phyloP scores from a whole-genome alignment of 2,329 filamentous ascomycete species.

The Colletotrichum shisoi region DNA sequence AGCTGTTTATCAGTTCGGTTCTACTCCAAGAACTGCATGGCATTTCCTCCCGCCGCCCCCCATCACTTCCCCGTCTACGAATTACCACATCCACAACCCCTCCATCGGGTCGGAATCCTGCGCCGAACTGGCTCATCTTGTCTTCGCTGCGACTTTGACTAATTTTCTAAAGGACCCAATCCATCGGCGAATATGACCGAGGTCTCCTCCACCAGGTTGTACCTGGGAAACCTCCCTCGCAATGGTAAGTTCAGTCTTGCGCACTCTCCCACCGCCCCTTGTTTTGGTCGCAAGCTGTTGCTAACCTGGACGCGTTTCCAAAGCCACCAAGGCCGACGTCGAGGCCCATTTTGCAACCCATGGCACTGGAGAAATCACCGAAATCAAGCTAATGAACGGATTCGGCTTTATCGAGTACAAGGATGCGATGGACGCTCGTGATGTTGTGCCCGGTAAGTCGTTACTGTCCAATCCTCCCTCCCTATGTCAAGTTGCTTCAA shows the following conservation, averaged over 20 bases:
- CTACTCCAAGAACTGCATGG: constrained; percentile 1
- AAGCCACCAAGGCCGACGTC: constrained; percentile 96
- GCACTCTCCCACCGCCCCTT: constrained; percentile 7
- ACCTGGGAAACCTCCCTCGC: constrained; percentile 96
- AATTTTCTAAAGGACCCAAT: constrained; percentile 13
- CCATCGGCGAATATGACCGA: constrained; percentile 71
- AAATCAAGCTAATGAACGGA: constrained; percentile 99
- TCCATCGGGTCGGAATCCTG: constrained; percentile 5
- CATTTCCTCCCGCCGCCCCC: background rate
- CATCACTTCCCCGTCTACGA: constrained; percentile 8
- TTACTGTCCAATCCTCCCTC: constrained; percentile 35
- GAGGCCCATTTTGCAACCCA: constrained; percentile 94
- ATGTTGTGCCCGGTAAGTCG: constrained; percentile 93
- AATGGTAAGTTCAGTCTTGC: constrained; percentile 72
- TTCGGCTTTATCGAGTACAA: constrained; percentile 99
- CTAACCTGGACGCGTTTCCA: constrained; percentile 42
- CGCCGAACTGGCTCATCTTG: constrained; percentile 15
- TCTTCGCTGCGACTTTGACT: constrained; percentile 8
- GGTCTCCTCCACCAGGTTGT: constrained; percentile 93
- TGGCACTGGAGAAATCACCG: constrained; percentile 95
- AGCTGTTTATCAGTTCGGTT: background rate
- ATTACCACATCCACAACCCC: background rate
- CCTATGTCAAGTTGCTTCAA: background rate
- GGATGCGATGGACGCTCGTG: constrained; percentile 95
- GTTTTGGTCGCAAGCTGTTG: background rate